A percentile compares a stretch with the other conserved stretches of the same genome.
These are phyloP conservation scores for Gonium pectorale DNA, from an alignment of 139 green algal genomes.

Conservation along the genomic window DNA sequence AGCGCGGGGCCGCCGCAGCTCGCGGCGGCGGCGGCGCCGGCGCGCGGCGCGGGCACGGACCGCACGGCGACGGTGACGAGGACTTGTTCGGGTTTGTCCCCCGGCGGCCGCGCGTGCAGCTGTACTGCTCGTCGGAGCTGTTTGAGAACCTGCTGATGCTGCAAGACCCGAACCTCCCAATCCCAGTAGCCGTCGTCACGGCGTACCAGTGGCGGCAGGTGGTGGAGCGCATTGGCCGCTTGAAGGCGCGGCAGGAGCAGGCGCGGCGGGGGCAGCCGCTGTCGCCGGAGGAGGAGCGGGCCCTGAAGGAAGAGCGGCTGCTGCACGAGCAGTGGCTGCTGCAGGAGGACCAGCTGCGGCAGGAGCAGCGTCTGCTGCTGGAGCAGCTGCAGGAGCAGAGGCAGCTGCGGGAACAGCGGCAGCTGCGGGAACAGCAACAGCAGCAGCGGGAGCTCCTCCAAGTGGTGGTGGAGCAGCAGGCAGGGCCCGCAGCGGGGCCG, in stretches of 20 bases:
- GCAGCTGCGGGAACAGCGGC: neutral
- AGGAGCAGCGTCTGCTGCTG: neutral
- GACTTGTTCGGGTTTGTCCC: slow-evolving; percentile 14
- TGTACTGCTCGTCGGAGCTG: slow-evolving; percentile 10
- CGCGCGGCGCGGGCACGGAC: neutral
- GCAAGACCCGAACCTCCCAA: neutral
- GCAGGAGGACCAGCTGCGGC: neutral
- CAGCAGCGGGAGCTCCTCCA: neutral
- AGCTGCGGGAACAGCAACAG: neutral
- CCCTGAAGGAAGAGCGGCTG: no score
- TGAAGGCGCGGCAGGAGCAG: slow-evolving; percentile 2
- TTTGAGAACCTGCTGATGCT: neutral
- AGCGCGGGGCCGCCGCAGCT: neutral
- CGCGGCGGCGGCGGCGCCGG: neutral
- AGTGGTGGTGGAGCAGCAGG: no score
- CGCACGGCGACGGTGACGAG: neutral
- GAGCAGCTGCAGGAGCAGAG: neutral
- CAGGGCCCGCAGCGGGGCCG: no score
- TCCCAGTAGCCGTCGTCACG: no score
- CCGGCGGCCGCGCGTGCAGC: neutral
- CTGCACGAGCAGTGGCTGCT: neutral
- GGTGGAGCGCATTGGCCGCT: no score
- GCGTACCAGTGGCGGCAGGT: no score
- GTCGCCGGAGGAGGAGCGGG: neutral
- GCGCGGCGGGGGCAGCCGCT: neutral